These are phyloP conservation scores for Phragmites australis DNA, from an alignment of 176 grass and related monocot species.

Conservation along the genomic window DNA sequence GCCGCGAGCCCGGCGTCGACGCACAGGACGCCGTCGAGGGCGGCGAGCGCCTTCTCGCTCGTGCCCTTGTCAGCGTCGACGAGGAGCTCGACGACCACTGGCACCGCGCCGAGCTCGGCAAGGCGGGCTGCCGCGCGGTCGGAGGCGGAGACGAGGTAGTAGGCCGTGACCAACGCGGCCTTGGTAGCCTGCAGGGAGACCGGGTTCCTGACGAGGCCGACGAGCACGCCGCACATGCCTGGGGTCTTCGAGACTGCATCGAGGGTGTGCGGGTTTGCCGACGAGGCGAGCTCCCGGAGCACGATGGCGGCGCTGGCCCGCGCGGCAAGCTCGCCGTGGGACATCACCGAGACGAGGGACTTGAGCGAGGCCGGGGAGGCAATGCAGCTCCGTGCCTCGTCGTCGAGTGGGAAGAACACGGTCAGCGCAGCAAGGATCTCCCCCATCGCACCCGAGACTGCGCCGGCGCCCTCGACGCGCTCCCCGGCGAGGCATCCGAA, in stretches of 20 bases:
- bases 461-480: neutral
- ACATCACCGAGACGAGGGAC: slow-evolving; percentile 49
- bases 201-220: slow-evolving; percentile 43
- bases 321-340: slow-evolving; percentile 38
- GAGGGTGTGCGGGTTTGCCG: slow-evolving; percentile 25
- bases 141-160: slow-evolving; percentile 48
- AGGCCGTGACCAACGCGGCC: slow-evolving; percentile 64
- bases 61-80: slow-evolving; percentile 72
- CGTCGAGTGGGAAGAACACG: slow-evolving; percentile 70
- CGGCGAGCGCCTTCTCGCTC: slow-evolving; percentile 68
- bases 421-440: slow-evolving; percentile 52
- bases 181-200: slow-evolving; percentile 66
- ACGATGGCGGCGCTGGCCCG: slow-evolving; percentile 54
- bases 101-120: slow-evolving; percentile 34
- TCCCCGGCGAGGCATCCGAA: slow-evolving; percentile 46
- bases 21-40: slow-evolving; percentile 53
- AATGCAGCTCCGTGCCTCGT: slow-evolving; percentile 46
- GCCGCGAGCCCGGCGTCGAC: slow-evolving; percentile 39
- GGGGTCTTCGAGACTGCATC: slow-evolving; percentile 36
- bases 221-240: slow-evolving; percentile 45
- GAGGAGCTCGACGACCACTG: slow-evolving; percentile 49
- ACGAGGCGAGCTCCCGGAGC: slow-evolving; percentile 60
- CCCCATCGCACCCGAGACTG: slow-evolving; percentile 14
- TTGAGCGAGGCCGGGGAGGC: slow-evolving; percentile 46
- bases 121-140: slow-evolving; percentile 38